Base-by-base conservation (phyloP, 306 rosid genomes). In the Corylus americana region DNA sequence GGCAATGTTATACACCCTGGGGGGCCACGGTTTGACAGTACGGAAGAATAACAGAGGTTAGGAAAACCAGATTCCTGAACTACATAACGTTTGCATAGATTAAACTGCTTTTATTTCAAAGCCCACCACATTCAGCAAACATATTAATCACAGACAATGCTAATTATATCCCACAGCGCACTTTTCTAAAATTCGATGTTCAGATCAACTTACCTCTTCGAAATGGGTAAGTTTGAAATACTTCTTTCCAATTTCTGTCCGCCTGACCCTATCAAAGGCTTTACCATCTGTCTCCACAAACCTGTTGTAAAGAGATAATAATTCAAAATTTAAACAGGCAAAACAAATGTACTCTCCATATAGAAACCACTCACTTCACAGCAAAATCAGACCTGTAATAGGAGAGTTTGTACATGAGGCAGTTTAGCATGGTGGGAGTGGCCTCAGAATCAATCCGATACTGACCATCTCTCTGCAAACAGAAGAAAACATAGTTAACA, bases 241-340 rank as follows among this genome's bases (percentile, higher is more conserved):
- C 76, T 95, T 95, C 89, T 95, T 95, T 73, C 99, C 99, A 44
- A 95, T 95, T 83, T 95, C 99, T 55, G 99, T 93, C 75, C 79
- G 88, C 88, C 99, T 49, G 53, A 59, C 66, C 37, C 95, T 87
- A 78, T 96, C 99, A 71, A 82, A 96, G 77, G 84, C 99, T 86
- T 89, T 90, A 80, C 99, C 99, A 74, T 96, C 99, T 42, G 99
- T 96, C 80, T 96, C 99, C 82, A 93, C 99, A 84, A 96, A 96
- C 81, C 99, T 96, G 84, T 72, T 80, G 82, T 49, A 53, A 82
- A 54, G 13, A n/a, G 55, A 14, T 8, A 39, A 64, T 22, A 14
- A 75, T 74, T 78, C 54, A 77, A 78, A 35, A 39, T 29, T 62
- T 35, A 29, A 61, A 78, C 62, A 71, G 63, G 49, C 45, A 57